Evolutionary conservation across 371 early-diverging fungal species (phyloP), one percentile per base, ranked within the genome.

Genomic region (Mucor saturninus): DNA sequence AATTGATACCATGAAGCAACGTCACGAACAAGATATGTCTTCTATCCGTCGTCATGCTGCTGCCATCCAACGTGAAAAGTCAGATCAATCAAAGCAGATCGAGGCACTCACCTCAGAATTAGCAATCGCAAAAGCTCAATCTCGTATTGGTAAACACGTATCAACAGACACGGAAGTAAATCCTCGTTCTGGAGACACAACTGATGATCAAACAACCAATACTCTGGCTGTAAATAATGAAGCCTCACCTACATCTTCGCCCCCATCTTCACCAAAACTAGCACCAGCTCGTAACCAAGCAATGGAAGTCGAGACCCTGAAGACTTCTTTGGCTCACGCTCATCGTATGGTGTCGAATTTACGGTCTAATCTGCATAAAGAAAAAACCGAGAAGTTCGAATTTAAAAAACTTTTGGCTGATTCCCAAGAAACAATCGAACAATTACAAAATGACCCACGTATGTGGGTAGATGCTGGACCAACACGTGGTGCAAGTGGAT

Each of bases 21-120:
- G 83, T 13, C 86, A 85, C 43, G 91, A 91, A 56, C 88, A 90
- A 58, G 91, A 91, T 31, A 81, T 88, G 76, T 58, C 76, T 0
- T 67, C 72, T 35, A 74, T 89, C 62, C 87, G 91, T 21, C 86
- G 86, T 26, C 86, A 83, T 54, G 61, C 77, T 5, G 79, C 83
- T 28, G 74, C 76, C 10, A 68, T 89, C 11, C 89, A 90, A 67
- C 85, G 89, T 37, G 92, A 92, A 43, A 91, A 89, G 65, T 59
- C 79, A 7, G 84, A 85, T 21, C 73, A 87, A 8, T 29, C 75
- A 4, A 85, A 84, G 54, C 79, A 84, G 29, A 74, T 86, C 13
- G 89, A 91, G 26, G 81, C 87, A n/a, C 73, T 91, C 26, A 80
- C 79, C 6, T 75, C 71, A 13, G 87, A 88, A 67, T 72, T 89